These are phyloP conservation scores for Botryotinia globosa DNA, from an alignment of 2,329 filamentous ascomycete species.

Conservation along the genomic window DNA sequence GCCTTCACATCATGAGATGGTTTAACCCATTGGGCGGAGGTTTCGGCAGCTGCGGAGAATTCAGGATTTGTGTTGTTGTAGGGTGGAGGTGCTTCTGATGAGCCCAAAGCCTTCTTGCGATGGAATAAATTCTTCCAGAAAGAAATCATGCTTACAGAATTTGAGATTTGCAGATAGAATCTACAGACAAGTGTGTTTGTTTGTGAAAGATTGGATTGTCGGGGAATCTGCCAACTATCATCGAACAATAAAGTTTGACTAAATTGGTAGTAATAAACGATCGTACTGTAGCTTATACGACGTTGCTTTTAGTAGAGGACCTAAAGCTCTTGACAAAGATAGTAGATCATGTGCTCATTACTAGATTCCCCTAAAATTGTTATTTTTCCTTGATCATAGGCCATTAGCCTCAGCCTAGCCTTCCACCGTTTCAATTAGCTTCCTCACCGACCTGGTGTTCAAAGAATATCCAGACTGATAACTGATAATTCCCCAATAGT, in stretches of 20 bases:
- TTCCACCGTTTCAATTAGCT: not conserved
- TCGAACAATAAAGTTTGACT: not conserved
- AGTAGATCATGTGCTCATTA: not conserved
- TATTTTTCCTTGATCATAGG: not conserved
- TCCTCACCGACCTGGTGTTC: not conserved
- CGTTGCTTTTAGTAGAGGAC: not conserved
- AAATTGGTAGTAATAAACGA: not conserved
- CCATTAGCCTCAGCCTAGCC: not conserved
- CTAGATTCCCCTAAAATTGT: not conserved
- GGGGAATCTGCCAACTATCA: not conserved
- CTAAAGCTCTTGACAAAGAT: too few relatives aligned
- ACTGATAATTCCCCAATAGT: not conserved
- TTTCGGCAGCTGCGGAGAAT: not conserved
- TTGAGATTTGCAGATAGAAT: not conserved
- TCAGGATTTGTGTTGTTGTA: not conserved
- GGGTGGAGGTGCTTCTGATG: not conserved
- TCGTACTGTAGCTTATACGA: not conserved
- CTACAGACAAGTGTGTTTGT: not conserved
- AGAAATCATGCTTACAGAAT: not conserved
- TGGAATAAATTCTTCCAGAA: not conserved
- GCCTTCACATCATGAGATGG: not conserved
- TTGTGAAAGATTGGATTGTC: too few relatives aligned
- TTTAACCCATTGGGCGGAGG: not conserved
- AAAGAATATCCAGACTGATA: not conserved
- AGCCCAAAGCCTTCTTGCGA: not conserved